Base-by-base conservation (phyloP, 495 filamentous ascomycete genomes). In the Xylaria bambusicola region DNA sequence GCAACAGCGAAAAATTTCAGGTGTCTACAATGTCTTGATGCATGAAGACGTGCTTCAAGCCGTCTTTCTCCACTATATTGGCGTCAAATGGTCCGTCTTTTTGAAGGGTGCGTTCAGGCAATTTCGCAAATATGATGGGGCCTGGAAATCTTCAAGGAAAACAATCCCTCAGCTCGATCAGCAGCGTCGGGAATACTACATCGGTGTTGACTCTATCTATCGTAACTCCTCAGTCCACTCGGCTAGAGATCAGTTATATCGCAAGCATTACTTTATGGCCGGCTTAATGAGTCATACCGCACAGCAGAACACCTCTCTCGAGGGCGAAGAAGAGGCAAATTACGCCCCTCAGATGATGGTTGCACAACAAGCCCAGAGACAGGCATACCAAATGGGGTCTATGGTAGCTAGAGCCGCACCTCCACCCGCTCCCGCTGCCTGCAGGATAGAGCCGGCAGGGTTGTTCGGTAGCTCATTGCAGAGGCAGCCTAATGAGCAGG, bases 31-130 rank as follows among this genome's bases (percentile, higher is more conserved):
- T 8, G 74, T 89, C 1, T 81, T 79, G 62, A 86, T 88, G 82
- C 83, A 88, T 42, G 85, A 87, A 61, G 87, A 88, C 60, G 73
- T 89, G 21, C 75, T 88, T 6, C 84, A 88, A 60, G 80, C 82
- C 4, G 78, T 90, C 13, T 79, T 90, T 60, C 71, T 88, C 8
- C 84, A 90, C 50, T 86, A 82, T 52, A 79, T 90, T 36, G 86
- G 86, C 18, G 68, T 83, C 2, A 80, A 76, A 45, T 88, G 84
- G 84, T 77, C 82, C 8, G 78, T 84, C 12, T 72, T 80, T 35
- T 74, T 88, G 62, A 81, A 82, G 36, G n/a, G 57, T 7, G 71
- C 68, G 0, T 81, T 86, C 49, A 67, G 57, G 2, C 18, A 35
- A 0, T 81, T 86, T 44, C 75, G 73, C n/a, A 60, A 66, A 12